Percentiles rank a stretch among this genome's conserved stretches.
Evolutionary conservation across 2,329 filamentous ascomycete genomes (phyloP).

Genomic region (Cladophialophora yegresii): DNA sequence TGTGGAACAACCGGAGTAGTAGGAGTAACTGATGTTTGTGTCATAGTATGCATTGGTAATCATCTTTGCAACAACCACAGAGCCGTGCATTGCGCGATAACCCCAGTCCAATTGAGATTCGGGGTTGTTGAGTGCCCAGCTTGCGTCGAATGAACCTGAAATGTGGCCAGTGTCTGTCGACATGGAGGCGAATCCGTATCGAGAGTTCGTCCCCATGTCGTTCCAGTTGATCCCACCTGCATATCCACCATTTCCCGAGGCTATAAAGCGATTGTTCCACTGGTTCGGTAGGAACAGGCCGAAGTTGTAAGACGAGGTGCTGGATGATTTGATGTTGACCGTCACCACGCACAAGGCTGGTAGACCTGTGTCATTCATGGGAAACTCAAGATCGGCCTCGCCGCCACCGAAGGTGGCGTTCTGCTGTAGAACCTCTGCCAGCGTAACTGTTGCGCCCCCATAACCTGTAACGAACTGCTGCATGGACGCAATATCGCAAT

Average conservation of each 20-base stretch:
- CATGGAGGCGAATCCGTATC: neutral
- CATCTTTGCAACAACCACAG: neutral
- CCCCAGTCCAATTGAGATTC: neutral
- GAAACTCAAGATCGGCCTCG: neutral
- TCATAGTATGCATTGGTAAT: neutral
- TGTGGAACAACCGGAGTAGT: slow-evolving; percentile 62
- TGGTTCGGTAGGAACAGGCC: neutral
- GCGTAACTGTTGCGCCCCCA: neutral
- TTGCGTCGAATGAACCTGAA: neutral
- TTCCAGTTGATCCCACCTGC: neutral
- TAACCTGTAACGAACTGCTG: neutral
- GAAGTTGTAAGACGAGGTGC: neutral
- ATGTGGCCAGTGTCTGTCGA: neutral
- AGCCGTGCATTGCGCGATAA: neutral
- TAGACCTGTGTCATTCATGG: neutral
- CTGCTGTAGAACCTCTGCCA: neutral
- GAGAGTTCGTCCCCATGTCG: neutral
- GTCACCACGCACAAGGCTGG: neutral
- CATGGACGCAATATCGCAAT: neutral
- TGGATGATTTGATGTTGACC: neutral
- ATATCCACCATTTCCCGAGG: neutral
- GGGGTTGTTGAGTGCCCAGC: neutral
- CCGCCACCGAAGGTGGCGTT: neutral
- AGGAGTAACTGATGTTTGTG: slow-evolving; percentile 38
- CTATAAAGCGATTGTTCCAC: neutral